Percentiles rank a stretch among this genome's conserved stretches.
Evolutionary conservation across 129 eudicot genomes (phyloP).

Genomic region (Artemisia tridentata): DNA sequence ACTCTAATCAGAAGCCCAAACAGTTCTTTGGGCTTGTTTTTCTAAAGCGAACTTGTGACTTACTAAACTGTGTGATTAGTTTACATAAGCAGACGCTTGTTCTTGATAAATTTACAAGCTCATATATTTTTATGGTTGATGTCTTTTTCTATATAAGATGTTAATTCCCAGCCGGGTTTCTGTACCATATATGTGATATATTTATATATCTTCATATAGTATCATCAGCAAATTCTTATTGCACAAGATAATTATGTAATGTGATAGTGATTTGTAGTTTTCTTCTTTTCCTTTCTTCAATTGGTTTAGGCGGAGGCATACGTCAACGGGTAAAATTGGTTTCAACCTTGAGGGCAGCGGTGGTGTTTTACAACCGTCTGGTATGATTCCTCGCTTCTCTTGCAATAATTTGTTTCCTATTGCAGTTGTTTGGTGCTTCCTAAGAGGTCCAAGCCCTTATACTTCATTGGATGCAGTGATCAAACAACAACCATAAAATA

Average conservation of each 20-base stretch:
- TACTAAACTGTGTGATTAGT: neutral
- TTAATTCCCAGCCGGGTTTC: constrained; percentile 10
- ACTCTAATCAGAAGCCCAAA: neutral
- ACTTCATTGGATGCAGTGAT: neutral
- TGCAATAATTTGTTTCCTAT: constrained; percentile 17
- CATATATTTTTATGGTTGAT: neutral
- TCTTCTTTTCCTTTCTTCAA: constrained; percentile 23
- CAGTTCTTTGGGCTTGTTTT: neutral
- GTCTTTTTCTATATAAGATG: neutral
- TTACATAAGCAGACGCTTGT: neutral
- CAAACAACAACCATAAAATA: neutral
- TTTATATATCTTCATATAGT: neutral
- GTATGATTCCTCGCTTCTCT: constrained; percentile 47
- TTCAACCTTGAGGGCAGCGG: constrained; percentile 31
- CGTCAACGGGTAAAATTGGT: constrained; percentile 35
- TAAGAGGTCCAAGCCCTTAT: neutral
- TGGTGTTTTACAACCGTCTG: constrained; percentile 47
- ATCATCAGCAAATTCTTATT: constrained; percentile 12
- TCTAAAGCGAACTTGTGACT: neutral
- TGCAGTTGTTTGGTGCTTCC: constrained; percentile 3
- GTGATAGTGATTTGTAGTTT: constrained; percentile 30
- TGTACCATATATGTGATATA: neutral
- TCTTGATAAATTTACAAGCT: neutral
- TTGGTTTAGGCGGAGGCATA: constrained; percentile 50
- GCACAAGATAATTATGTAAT: constrained; percentile 17